Base-by-base conservation (phyloP, 225 moss, liverwort and hornwort species). In the Ulota crispa region DNA sequence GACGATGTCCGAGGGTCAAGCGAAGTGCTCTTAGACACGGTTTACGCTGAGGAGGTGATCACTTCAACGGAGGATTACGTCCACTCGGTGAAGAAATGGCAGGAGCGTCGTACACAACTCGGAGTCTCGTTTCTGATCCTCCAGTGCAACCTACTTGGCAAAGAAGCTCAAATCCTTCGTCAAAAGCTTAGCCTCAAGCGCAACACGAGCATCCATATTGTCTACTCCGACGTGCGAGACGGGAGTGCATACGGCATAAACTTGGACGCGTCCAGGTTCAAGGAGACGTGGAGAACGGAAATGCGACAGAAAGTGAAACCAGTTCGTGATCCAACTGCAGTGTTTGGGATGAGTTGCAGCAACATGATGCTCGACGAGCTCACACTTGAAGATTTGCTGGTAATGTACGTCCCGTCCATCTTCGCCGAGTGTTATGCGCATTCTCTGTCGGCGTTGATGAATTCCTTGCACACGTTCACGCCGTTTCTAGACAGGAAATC, bases 401-500 rank as follows among this genome's bases (percentile, higher is more conserved):
- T 89, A 1, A 87, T 89, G 89, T 89, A 89, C 56, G 83, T 80
- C 14, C 89, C 89, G 0, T 75, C 77, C 26, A 83, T 89, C 55
- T 85, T 89, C 36, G 85, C 87, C 5, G 89, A 89, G 20, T 83
- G 81, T 7, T 85, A 89, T 36, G 87, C 87, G 0, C 89, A 89
- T n/a, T 85, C 89, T 2, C 27, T 89, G 9, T 84, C 89, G 1
- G 87, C 87, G 9, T 23, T 89, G 12, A 87, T 89, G 85, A 89
- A 89, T 75, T 85, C 87, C 1, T 75, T 89, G 28, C 89, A 89
- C 75, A 89, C 89, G 0, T 89, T 89, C 72, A 89, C 89, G 42
- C 89, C 89, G 8, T 78, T 81, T 18, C 68, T 87, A 0, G 79
- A 82, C 26, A 60, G 84, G 9, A 77, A 65, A 27, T 64, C 86